These are phyloP conservation scores for Sinapis alba DNA, from an alignment of 441 rosid genomes.

Conservation along the genomic window DNA sequence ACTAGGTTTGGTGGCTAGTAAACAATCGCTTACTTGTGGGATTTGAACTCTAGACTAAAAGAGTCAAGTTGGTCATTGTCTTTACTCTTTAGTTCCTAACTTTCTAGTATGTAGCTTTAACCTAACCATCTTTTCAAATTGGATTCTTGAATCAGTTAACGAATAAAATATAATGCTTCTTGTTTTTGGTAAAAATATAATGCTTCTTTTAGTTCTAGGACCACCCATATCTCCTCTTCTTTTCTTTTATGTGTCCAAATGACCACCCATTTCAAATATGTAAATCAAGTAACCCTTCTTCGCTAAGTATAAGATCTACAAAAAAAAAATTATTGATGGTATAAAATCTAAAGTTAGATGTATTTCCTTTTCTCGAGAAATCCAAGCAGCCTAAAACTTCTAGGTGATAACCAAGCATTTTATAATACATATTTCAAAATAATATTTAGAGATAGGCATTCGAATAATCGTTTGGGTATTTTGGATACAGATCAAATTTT, in stretches of 20 bases:
- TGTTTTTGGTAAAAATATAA: too few relatives aligned
- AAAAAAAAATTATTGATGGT: not conserved
- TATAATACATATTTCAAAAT: not conserved
- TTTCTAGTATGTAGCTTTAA: not conserved
- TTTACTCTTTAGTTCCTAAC: not conserved
- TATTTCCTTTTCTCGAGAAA: not conserved
- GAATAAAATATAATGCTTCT: not conserved
- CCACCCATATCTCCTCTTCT: not conserved
- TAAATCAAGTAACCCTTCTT: not conserved
- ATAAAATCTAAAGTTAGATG: not conserved
- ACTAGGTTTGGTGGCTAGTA: not conserved
- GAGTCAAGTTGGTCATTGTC: not conserved
- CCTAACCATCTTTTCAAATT: not conserved
- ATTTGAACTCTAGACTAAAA: not conserved
- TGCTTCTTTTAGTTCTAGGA: not conserved
- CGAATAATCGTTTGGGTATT: too few relatives aligned
- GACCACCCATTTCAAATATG: not conserved
- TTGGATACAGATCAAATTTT: too few relatives aligned
- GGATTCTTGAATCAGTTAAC: not conserved
- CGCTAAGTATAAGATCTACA: conserved; percentile 8
- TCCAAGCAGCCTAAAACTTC: not conserved
- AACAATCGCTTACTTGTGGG: not conserved
- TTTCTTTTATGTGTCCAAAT: not conserved
- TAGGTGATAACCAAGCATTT: not conserved
- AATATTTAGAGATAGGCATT: too few relatives aligned